These are phyloP conservation scores for Hirschfeldia incana DNA, from an alignment of 345 rosid species.

Conservation along the genomic window DNA sequence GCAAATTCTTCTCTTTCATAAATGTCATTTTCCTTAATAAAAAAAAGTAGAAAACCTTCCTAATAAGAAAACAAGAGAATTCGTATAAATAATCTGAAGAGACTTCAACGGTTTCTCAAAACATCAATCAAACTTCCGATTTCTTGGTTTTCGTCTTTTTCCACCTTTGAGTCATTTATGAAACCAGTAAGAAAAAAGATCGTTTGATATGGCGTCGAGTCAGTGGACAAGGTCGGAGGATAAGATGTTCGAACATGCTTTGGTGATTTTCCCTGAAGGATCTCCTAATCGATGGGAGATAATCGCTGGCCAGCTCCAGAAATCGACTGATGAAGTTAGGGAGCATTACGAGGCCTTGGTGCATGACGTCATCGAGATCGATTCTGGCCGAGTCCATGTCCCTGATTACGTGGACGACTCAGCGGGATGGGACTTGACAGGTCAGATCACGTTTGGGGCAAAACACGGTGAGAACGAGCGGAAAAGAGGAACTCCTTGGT, in stretches of 20 bases:
- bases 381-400: slow-evolving; percentile 60
- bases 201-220: slow-evolving; percentile 28
- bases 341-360: slow-evolving; percentile 63
- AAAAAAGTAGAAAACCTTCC: not conserved
- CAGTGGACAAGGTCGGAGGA: slow-evolving; percentile 67
- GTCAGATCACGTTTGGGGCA: slow-evolving; percentile 48
- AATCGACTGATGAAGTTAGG: slow-evolving; percentile 48
- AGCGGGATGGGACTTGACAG: slow-evolving; percentile 31
- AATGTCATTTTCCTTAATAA: not conserved
- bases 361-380: slow-evolving; percentile 64
- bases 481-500: slow-evolving; percentile 74
- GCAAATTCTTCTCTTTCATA: slow-evolving; percentile 4
- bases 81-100: slow-evolving; percentile 21
- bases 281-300: slow-evolving; percentile 63
- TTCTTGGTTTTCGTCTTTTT: not conserved
- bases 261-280: slow-evolving; percentile 57
- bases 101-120: slow-evolving; percentile 7
- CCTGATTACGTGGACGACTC: slow-evolving; percentile 60
- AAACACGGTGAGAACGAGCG: slow-evolving; percentile 48
- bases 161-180: not conserved
- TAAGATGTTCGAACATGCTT: slow-evolving; percentile 69
- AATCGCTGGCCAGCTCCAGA: slow-evolving; percentile 53
- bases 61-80: slow-evolving; percentile 1
- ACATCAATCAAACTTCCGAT: slow-evolving; percentile 18
- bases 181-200: not conserved